Percentiles rank a stretch among this genome's conserved stretches.
Conservation (phyloP, 352 stramenopile species). For the Phytophthora agathidicida region DNA sequence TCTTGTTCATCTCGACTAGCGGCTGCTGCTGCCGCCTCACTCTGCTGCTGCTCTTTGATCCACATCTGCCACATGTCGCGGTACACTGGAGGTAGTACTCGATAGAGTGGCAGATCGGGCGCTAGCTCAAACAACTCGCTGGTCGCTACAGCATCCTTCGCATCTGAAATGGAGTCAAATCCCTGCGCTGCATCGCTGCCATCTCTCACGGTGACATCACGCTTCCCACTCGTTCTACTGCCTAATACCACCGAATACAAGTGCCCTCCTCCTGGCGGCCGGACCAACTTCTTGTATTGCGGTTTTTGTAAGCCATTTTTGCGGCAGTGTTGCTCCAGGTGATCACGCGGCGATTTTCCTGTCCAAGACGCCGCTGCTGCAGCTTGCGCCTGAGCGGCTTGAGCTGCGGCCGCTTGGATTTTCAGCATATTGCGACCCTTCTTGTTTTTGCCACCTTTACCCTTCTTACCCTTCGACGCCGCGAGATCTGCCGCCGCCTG, state of each 20-base stretch:
- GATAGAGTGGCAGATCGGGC: slow-evolving; percentile 87
- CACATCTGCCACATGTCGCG: slow-evolving; percentile 89
- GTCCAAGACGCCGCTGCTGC: slow-evolving; percentile 48
- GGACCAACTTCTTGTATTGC: slow-evolving; percentile 70
- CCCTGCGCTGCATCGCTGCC: slow-evolving; percentile 41
- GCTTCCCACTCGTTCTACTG: slow-evolving; percentile 45
- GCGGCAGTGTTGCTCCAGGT: slow-evolving; percentile 89
- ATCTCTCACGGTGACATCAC: slow-evolving; percentile 47
- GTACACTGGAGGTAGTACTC: slow-evolving; percentile 88
- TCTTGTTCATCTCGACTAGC: slow-evolving; percentile 59
- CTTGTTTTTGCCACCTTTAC: slow-evolving; percentile 43
- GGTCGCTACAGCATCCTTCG: slow-evolving; percentile 81
- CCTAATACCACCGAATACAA: slow-evolving; percentile 64
- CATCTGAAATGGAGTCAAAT: slow-evolving; percentile 70
- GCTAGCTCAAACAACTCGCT: slow-evolving; percentile 89
- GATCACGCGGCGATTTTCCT: slow-evolving; percentile 86
- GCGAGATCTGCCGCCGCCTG: slow-evolving; percentile 27
- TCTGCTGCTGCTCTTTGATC: slow-evolving; percentile 47
- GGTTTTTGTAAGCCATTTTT: slow-evolving; percentile 86
- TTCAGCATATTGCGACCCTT: slow-evolving; percentile 37
- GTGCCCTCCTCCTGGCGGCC: slow-evolving; percentile 27
- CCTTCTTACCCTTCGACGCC: slow-evolving; percentile 34
- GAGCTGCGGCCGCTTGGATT: slow-evolving; percentile 22
- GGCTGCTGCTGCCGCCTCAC: slow-evolving; percentile 38
- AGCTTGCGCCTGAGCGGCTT: slow-evolving; percentile 25